Conservation (phyloP, 495 filamentous ascomycete genomes). For the Aspergillus cavernicola region DNA sequence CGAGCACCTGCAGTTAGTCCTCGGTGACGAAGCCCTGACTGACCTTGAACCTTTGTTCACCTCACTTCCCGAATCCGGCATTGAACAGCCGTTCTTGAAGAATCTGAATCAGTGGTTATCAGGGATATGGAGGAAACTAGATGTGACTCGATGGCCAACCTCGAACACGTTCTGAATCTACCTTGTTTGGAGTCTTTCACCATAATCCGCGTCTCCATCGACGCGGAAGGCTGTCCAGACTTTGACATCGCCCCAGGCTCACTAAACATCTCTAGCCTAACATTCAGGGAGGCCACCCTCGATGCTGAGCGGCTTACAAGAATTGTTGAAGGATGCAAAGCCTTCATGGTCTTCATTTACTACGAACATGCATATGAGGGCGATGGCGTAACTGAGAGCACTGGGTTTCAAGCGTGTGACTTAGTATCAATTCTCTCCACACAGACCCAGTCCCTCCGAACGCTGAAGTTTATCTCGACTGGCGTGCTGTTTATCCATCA, state of each 20-base stretch:
- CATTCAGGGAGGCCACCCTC: not conserved
- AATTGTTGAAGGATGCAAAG: constrained; percentile 1
- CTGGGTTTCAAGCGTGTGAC: not conserved
- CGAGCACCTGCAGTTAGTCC: no score
- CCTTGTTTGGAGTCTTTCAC: not conserved
- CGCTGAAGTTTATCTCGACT: not conserved
- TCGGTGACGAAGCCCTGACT: no score
- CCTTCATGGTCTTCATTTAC: not conserved
- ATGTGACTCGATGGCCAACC: not conserved
- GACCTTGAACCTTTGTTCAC: constrained; percentile 1
- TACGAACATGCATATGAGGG: not conserved
- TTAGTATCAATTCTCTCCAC: not conserved
- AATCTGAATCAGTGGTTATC: not conserved
- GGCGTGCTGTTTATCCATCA: not conserved
- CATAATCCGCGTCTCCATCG: not conserved
- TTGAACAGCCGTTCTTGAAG: not conserved
- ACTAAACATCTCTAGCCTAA: not conserved
- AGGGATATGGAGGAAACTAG: not conserved
- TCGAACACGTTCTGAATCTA: not conserved
- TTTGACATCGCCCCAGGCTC: not conserved
- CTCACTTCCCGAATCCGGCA: not conserved
- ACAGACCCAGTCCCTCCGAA: not conserved
- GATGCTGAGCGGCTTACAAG: not conserved
- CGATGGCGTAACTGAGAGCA: not conserved
- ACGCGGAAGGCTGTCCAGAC: not conserved